Percentiles rank a stretch among this genome's conserved stretches.
phyloP scores from a whole-genome alignment of 208 protist genomes.

The Tritrichomonas foetus region DNA sequence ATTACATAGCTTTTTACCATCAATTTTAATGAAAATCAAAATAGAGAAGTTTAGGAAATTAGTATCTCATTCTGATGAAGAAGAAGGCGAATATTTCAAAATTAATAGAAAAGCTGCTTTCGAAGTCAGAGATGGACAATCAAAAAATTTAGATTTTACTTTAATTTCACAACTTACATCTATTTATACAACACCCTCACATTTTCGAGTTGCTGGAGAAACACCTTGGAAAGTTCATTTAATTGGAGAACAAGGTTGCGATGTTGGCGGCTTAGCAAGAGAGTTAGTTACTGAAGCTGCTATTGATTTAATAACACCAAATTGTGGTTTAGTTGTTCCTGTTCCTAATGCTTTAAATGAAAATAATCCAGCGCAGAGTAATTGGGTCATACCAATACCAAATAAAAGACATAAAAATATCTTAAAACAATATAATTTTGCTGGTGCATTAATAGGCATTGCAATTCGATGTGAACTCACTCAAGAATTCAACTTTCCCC shows the following conservation, averaged over 20 bases:
- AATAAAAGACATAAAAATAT: neutral
- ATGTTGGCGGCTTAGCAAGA: neutral
- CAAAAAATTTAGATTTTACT: neutral
- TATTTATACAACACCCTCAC: neutral
- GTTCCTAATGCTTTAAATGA: neutral
- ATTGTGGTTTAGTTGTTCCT: neutral
- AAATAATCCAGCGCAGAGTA: no score
- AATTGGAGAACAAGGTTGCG: neutral
- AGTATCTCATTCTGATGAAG: neutral
- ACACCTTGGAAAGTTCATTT: neutral
- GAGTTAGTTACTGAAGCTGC: neutral
- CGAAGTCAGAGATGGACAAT: neutral
- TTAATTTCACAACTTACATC: neutral
- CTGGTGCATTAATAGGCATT: neutral
- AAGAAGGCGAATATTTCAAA: no score
- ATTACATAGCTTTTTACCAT: neutral
- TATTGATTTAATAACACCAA: neutral
- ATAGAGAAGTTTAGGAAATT: neutral
- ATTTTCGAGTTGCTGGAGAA: neutral
- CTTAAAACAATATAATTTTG: neutral
- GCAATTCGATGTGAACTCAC: neutral
- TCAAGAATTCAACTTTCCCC: slow-evolving; percentile 2
- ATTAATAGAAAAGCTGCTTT: neutral
- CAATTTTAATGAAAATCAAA: neutral
- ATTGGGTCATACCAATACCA: neutral